Base-by-base conservation (phyloP, 2,329 filamentous ascomycete species). In the Pseudovirgaria hyperparasitica region DNA sequence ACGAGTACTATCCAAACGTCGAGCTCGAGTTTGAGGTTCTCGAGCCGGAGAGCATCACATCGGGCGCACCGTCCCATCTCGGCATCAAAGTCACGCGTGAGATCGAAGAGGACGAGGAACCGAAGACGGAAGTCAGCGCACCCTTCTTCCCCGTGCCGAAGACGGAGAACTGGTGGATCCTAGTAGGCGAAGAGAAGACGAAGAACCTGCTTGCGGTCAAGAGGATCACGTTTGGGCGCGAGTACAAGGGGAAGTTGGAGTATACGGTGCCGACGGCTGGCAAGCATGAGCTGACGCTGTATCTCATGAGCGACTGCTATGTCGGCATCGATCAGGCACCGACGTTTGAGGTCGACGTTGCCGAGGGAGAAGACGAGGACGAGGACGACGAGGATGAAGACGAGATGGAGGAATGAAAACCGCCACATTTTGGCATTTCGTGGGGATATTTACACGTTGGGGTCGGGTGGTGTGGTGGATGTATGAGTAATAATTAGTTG, bases 111-210 rank as follows among this genome's bases (percentile, higher is more conserved):
- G 71, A 74, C 20, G 72, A 79, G 28, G 77, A 70, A 13, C 70
- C 80, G 10, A 84, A 94, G 50, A 71, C 78, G 2, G 77, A 76
- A 2, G 92, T 96, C 2, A 86, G 96, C 50, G 86, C 87, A 27
- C 90, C 90, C 1, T 98, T 96, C 65, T 98, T 90, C 51, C 86
- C 90, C 1, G 65, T 56, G 26, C 78, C 79, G 54, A 98, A 98
- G 67, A 78, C 82, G 62, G 90, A 98, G 66, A 93, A 90, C 50
- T 98, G 86, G 86, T 98, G 90, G 90, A 62, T 98, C 30, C 82
- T 98, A 12, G 82, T 98, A 18, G 87, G 86, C 16, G 86, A 96
- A 42, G 85, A 94, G 59, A 79, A 73, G 52, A 82, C 79, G 21
- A 87, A 84, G 62, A 86, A 69, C 37, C 63, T 98, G 35, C 64